phyloP scores from a whole-genome alignment of 805 yeast genomes.

The Sporopachydermia quercuum region DNA sequence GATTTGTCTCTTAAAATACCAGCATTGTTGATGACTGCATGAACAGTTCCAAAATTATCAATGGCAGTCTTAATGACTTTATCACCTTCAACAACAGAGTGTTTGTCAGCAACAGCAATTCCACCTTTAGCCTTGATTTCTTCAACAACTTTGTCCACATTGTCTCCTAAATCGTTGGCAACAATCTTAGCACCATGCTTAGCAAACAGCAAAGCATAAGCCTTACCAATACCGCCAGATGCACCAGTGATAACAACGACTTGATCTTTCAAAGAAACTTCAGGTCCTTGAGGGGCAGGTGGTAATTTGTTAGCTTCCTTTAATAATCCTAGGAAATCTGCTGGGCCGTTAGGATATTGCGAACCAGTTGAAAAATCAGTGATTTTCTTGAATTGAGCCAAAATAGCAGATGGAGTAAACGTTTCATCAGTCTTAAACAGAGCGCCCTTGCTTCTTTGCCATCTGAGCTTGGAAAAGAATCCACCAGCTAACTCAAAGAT shows the following conservation, averaged over 20 bases:
- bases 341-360: constrained; percentile 56
- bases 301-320: constrained; percentile 39
- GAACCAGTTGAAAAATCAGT: constrained; percentile 40
- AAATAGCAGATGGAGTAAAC: constrained; percentile 76
- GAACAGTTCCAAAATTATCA: constrained; percentile 66
- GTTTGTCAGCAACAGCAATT: constrained; percentile 68
- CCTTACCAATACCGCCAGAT: constrained; percentile 86
- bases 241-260: constrained; percentile 93
- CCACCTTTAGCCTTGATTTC: constrained; percentile 66
- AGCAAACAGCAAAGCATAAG: constrained; percentile 76
- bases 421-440: constrained; percentile 62
- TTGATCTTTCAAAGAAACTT: constrained; percentile 56
- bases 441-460: constrained; percentile 88
- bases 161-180: constrained; percentile 68
- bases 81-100: constrained; percentile 71
- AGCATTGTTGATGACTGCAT: constrained; percentile 81
- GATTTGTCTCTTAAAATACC: constrained; percentile 88
- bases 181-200: constrained; percentile 91
- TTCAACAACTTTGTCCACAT: constrained; percentile 58
- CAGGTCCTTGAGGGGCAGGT: constrained; percentile 40
- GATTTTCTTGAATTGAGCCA: constrained; percentile 49
- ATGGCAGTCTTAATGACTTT: constrained; percentile 67
- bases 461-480: constrained; percentile 76
- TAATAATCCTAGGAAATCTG: constrained; percentile 53
- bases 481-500: constrained; percentile 94